Evolutionary conservation across 2,329 filamentous ascomycete genomes (phyloP).

Genomic region (Huntiella decipiens): DNA sequence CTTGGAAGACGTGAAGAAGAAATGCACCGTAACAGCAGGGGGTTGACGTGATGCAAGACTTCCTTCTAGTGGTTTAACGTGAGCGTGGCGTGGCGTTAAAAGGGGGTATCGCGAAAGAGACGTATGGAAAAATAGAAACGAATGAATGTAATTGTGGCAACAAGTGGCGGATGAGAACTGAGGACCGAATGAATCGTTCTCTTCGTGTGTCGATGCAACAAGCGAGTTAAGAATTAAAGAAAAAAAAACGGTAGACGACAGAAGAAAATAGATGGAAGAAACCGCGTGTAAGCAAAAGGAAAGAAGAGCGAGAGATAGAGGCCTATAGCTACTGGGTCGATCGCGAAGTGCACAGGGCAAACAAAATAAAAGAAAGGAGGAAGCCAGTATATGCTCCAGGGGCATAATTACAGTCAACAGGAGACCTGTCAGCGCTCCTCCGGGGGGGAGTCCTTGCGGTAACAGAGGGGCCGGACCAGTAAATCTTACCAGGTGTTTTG

Average conservation of each 20-base stretch:
- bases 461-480: too few relatives aligned
- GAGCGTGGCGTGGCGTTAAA: constrained; percentile 7
- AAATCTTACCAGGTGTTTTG: too few relatives aligned
- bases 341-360: background rate
- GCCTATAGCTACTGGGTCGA: background rate
- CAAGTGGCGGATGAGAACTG: constrained; percentile 1
- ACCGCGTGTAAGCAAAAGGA: background rate
- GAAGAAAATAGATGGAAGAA: constrained; percentile 5
- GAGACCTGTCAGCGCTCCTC: too few relatives aligned
- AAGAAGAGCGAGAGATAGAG: constrained; percentile 3
- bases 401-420: background rate
- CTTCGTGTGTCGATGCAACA: constrained; percentile 3
- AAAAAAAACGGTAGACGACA: background rate
- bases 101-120: constrained; percentile 11
- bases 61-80: constrained; percentile 3
- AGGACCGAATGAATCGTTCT: background rate
- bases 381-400: background rate
- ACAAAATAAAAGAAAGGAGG: constrained; percentile 5
- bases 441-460: too few relatives aligned
- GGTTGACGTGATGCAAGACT: background rate
- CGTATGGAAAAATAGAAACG: constrained; percentile 5
- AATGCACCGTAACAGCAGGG: background rate
- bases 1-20: constrained; percentile 16
- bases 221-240: constrained; percentile 1
- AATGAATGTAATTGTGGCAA: constrained; percentile 1